Evolutionary conservation across 441 rosid genomes (phyloP), one percentile per base, ranked within the genome.

Genomic region (Brassica hybrid): DNA sequence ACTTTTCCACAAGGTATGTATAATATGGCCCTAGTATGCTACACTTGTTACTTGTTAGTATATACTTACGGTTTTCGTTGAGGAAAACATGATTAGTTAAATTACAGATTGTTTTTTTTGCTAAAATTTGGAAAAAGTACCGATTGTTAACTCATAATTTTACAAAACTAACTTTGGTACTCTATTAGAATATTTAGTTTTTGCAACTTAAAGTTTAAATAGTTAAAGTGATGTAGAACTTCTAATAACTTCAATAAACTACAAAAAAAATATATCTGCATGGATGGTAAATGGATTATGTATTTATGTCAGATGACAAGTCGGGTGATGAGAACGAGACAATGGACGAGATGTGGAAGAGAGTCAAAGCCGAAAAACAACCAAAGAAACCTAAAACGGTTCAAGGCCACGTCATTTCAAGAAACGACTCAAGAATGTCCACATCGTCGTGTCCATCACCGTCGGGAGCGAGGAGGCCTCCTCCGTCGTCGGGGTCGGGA

Each of bases 321-420:
- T 45, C 76, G 1, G 69, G 69, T 50, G 82, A 79, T 60, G 82
- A 79, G 18, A 58, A 2, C 36, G 79, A 67, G 60, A 67, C 79
- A 13, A 79, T 79, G 76, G 82, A 79, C 0, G 82, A 79, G 59
- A 79, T 50, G 76, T 79, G 82, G 82, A 62, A 74, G 0, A 75
- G 78, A 65, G 71, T 79, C 72, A 32, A 75, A 36, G 76, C 79
- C 2, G 79, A 79, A 8, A 75, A 23, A 34, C 68, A 65, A 11
- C 68, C 50, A 38, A 23, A 2, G 5, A 71, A 21, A 25, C 30
- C 72, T 21, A 17, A 61, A 17, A 67, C 66, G 38, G 14, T 63
- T 58, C 69, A 72, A 54, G 19, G 61, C 16, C 54, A 43, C 12
- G 67, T 57, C 62, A 27, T 30, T 16, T n/a, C 68, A 1, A 48